Evolutionary conservation across 345 rosid species (phyloP).

Genomic region (Turritis glabra): DNA sequence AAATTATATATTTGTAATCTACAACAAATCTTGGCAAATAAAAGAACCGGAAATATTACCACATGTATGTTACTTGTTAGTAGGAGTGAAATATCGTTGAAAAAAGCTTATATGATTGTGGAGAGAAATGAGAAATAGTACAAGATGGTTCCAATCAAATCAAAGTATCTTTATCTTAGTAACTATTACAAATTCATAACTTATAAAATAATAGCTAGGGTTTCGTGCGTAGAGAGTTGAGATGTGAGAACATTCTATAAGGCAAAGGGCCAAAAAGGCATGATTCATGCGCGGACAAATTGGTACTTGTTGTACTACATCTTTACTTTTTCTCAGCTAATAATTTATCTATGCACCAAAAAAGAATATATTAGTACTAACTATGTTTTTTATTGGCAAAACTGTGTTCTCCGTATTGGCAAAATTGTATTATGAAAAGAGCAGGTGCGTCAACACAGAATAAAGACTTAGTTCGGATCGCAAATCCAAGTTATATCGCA

Average conservation of each 20-base stretch:
- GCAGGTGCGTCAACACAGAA: neutral
- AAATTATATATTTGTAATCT: neutral
- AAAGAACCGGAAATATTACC: neutral
- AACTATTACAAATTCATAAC: neutral
- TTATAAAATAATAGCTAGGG: neutral
- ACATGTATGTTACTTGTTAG: neutral
- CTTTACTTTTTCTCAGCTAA: conserved; percentile 25
- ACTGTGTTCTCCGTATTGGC: neutral
- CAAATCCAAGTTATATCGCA: neutral
- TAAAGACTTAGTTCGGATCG: neutral
- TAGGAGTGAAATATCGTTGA: neutral
- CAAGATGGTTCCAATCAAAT: conserved; percentile 15
- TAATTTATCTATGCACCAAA: neutral
- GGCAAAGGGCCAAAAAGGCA: conserved; percentile 25
- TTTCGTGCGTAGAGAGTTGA: conserved; percentile 12
- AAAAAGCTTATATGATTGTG: neutral
- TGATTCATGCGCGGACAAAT: conserved; percentile 29
- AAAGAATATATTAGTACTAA: neutral
- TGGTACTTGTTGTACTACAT: conserved; percentile 35
- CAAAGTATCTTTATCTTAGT: neutral
- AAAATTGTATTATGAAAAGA: neutral
- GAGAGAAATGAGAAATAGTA: neutral
- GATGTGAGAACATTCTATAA: conserved; percentile 11
- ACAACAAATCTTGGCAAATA: neutral
- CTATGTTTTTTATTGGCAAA: too few species aligned